These are phyloP conservation scores for Plectranthus barbatus DNA, from an alignment of 257 asterid genomes.

Conservation along the genomic window DNA sequence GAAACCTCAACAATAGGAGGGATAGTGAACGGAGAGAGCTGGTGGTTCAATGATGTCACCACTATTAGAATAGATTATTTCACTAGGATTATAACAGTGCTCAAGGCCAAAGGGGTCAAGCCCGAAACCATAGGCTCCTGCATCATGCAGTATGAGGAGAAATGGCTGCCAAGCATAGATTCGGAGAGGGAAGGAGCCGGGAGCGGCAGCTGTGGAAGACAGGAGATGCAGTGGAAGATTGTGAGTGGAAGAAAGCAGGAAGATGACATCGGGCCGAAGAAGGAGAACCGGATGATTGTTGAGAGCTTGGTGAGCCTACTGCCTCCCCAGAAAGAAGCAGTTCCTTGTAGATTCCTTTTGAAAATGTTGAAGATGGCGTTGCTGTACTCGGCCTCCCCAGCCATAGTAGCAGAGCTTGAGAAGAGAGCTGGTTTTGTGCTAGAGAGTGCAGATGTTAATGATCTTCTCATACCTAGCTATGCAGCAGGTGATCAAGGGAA, in stretches of 20 bases:
- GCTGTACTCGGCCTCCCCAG: constrained; percentile 53
- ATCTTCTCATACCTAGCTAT: constrained; percentile 62
- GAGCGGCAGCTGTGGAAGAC: constrained; percentile 14
- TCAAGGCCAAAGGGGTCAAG: constrained; percentile 47
- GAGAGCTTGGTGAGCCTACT: constrained; percentile 66
- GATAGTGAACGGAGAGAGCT: constrained; percentile 20
- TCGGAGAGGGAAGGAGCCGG: constrained; percentile 23
- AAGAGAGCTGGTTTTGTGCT: constrained; percentile 59
- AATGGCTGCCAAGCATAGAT: constrained; percentile 48
- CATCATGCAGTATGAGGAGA: constrained; percentile 48
- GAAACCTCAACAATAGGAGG: constrained; percentile 33
- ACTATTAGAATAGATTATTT: constrained; percentile 67
- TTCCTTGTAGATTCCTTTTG: constrained; percentile 61
- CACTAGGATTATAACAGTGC: constrained; percentile 49
- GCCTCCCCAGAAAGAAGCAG: constrained; percentile 62
- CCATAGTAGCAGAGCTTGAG: constrained; percentile 73
- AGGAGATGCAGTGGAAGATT: constrained; percentile 52
- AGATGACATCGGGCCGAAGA: constrained; percentile 26
- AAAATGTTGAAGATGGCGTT: constrained; percentile 59
- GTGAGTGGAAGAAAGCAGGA: constrained; percentile 39
- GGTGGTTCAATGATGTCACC: constrained; percentile 69
- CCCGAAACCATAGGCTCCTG: constrained; percentile 59
- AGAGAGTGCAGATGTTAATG: constrained; percentile 51
- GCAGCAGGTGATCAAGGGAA: constrained; percentile 43
- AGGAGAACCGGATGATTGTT: constrained; percentile 45